These are phyloP conservation scores for Elsinoe necatrix DNA, from an alignment of 2,329 filamentous ascomycete species.

Conservation along the genomic window DNA sequence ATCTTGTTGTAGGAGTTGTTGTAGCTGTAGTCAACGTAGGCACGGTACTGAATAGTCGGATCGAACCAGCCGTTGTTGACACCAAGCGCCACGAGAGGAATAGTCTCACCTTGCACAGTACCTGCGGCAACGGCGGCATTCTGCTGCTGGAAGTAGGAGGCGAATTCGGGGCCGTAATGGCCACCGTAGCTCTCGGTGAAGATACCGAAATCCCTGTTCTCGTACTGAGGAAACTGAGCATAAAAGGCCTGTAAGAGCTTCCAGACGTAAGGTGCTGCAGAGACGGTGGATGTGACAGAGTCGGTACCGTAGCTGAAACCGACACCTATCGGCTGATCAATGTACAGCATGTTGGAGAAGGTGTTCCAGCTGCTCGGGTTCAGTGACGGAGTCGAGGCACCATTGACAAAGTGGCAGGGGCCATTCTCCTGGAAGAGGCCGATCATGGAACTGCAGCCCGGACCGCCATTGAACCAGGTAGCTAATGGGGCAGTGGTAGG, in stretches of 20 bases:
- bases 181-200: constrained; percentile 51
- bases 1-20: constrained; percentile 33
- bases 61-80: constrained; percentile 53
- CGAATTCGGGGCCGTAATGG: constrained; percentile 57
- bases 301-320: constrained; percentile 37
- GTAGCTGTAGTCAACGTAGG: constrained; percentile 27
- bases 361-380: constrained; percentile 41
- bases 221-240: constrained; percentile 27
- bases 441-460: constrained; percentile 54
- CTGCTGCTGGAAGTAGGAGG: constrained; percentile 48
- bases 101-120: constrained; percentile 29
- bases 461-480: constrained; percentile 58
- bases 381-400: constrained; percentile 34
- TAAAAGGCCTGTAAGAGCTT: constrained; percentile 45
- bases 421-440: constrained; percentile 54
- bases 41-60: constrained; percentile 35
- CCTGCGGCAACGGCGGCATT: constrained; percentile 47
- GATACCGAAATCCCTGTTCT: constrained; percentile 48
- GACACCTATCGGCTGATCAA: constrained; percentile 33
- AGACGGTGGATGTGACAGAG: constrained; percentile 36
- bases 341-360: constrained; percentile 34
- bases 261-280: constrained; percentile 47
- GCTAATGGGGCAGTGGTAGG: constrained; percentile 43
- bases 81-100: constrained; percentile 46
- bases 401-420: constrained; percentile 36